These are phyloP conservation scores for Candida patagonica DNA, from an alignment of 805 yeast species.

Conservation along the genomic window DNA sequence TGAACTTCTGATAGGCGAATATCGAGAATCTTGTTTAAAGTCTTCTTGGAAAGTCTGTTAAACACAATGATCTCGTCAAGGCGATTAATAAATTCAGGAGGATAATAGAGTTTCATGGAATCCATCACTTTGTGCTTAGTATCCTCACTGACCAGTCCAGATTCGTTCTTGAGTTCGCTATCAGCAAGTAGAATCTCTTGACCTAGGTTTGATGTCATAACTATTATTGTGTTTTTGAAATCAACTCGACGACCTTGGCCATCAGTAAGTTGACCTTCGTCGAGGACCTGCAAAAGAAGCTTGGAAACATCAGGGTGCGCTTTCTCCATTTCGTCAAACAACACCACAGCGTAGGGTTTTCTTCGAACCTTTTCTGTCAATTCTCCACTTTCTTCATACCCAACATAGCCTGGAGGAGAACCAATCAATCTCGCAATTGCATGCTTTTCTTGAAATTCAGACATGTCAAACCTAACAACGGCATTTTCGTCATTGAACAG, in stretches of 20 bases:
- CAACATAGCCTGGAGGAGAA: constrained; percentile 97
- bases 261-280: constrained; percentile 91
- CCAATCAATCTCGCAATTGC: constrained; percentile 86
- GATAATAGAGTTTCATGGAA: constrained; percentile 60
- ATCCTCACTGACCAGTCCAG: constrained; percentile 43
- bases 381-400: constrained; percentile 90
- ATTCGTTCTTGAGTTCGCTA: constrained; percentile 38
- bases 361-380: constrained; percentile 92
- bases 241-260: constrained; percentile 92
- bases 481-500: constrained; percentile 82
- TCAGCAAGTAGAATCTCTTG: constrained; percentile 78
- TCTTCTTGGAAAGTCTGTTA: constrained; percentile 73
- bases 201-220: constrained; percentile 95
- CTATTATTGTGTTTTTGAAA: constrained; percentile 88
- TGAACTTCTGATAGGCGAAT: constrained; percentile 75
- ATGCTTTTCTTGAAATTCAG: constrained; percentile 94
- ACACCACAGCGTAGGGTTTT: constrained; percentile 85
- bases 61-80: constrained; percentile 90
- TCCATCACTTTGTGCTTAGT: constrained; percentile 56
- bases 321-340: constrained; percentile 94
- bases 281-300: constrained; percentile 80
- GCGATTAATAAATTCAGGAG: constrained; percentile 94
- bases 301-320: constrained; percentile 96
- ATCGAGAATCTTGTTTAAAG: constrained; percentile 73
- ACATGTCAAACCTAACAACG: constrained; percentile 91